These are phyloP conservation scores for Pythium brachiatum DNA, from an alignment of 352 stramenopile species.

Conservation along the genomic window DNA sequence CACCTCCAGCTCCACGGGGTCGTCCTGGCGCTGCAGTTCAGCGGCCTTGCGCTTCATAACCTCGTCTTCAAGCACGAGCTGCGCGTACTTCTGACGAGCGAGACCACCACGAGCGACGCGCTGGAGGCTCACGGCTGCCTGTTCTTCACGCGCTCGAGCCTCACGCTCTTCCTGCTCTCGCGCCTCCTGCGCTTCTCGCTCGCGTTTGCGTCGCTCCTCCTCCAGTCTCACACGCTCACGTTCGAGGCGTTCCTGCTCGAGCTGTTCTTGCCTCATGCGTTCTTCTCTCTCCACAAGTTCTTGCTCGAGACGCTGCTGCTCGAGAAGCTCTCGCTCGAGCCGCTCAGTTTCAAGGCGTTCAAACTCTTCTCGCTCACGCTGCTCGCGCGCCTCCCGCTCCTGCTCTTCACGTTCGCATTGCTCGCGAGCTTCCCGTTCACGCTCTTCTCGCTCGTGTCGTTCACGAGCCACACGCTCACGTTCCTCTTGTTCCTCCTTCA, in stretches of 20 bases:
- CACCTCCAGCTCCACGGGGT: conserved; percentile 34
- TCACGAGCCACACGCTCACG: conserved; percentile 24
- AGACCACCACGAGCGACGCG: conserved; percentile 33
- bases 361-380: conserved; percentile 30
- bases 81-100: conserved; percentile 36
- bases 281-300: not conserved
- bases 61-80: conserved; percentile 47
- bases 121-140: conserved; percentile 42
- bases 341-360: conserved; percentile 20
- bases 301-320: conserved; percentile 1
- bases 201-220: conserved; percentile 31
- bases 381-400: conserved; percentile 22
- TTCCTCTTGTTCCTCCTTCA: conserved; percentile 27
- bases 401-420: conserved; percentile 41
- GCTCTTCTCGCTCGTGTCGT: conserved; percentile 31
- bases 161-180: conserved; percentile 16
- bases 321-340: conserved; percentile 16
- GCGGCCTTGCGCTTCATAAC: conserved; percentile 9
- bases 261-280: not conserved
- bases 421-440: conserved; percentile 23
- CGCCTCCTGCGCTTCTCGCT: conserved; percentile 35
- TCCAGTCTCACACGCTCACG: conserved; percentile 21
- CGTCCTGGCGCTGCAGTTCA: not conserved
- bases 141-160: conserved; percentile 31
- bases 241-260: conserved; percentile 16